Evolutionary conservation across 1,139 yeast genomes (phyloP).

Genomic region (Saccharomyces hybrid): DNA sequence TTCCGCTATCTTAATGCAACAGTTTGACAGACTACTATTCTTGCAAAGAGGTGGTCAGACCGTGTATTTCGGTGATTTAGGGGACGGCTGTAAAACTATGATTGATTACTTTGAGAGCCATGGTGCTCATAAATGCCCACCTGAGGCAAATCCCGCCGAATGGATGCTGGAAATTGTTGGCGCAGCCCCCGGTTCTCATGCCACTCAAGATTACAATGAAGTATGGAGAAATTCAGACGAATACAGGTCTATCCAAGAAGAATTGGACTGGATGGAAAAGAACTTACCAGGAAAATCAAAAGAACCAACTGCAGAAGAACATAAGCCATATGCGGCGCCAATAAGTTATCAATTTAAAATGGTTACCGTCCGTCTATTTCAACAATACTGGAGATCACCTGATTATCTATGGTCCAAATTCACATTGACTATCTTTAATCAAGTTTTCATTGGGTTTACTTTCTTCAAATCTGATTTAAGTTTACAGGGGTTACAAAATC

Average conservation of each 20-base stretch:
- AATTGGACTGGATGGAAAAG: slow-evolving; percentile 40
- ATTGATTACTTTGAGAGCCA: slow-evolving; percentile 60
- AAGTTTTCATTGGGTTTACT: slow-evolving; percentile 66
- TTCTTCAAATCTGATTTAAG: slow-evolving; percentile 61
- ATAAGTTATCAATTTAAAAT: slow-evolving; percentile 41
- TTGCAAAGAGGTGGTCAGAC: slow-evolving; percentile 70
- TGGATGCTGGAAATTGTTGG: slow-evolving; percentile 79
- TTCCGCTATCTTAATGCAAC: slow-evolving; percentile 66
- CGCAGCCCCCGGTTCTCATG: slow-evolving; percentile 70
- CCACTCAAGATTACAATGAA: slow-evolving; percentile 54
- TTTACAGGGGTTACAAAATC: slow-evolving; percentile 52
- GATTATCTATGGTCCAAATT: slow-evolving; percentile 50
- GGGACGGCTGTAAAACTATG: slow-evolving; percentile 51
- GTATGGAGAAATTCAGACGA: slow-evolving; percentile 60
- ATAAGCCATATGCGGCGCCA: slow-evolving; percentile 32
- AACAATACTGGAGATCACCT: slow-evolving; percentile 61
- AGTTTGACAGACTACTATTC: slow-evolving; percentile 67
- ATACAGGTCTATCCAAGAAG: slow-evolving; percentile 37
- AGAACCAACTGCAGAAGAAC: slow-evolving; percentile 31
- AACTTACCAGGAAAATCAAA: slow-evolving; percentile 34
- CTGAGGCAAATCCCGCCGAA: slow-evolving; percentile 70
- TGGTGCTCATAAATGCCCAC: slow-evolving; percentile 61
- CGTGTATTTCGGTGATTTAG: slow-evolving; percentile 75
- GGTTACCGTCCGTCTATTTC: slow-evolving; percentile 47
- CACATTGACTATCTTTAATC: slow-evolving; percentile 39